Percentiles rank a stretch among this genome's conserved stretches.
These are phyloP conservation scores for Zygosaccharomyces pseudorouxii DNA, from an alignment of 805 yeast genomes.

Conservation along the genomic window DNA sequence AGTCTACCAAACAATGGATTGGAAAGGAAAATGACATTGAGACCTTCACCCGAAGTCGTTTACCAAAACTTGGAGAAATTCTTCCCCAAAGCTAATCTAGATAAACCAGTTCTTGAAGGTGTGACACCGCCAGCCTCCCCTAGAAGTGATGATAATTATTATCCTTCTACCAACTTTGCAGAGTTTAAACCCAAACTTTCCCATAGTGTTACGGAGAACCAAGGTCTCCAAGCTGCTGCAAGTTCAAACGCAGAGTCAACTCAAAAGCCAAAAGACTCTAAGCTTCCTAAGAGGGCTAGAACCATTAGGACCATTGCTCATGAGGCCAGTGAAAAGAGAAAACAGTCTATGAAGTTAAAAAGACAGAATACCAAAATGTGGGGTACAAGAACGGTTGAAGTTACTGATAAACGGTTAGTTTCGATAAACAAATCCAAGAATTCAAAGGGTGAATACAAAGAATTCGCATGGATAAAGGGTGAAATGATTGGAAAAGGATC, in stretches of 20 bases:
- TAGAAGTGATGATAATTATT: conserved; percentile 23
- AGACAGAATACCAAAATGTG: conserved; percentile 91
- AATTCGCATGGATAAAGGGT: conserved; percentile 97
- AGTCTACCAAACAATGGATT: conserved; percentile 1
- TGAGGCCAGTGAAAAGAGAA: conserved; percentile 72
- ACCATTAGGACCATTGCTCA: conserved; percentile 90
- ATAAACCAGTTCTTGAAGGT: conserved; percentile 81
- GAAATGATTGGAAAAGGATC: conserved; percentile 95
- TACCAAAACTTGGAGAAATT: conserved; percentile 87
- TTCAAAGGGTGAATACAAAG: conserved; percentile 64
- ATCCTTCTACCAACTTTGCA: conserved; percentile 5
- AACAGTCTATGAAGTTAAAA: conserved; percentile 41
- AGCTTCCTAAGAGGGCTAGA: conserved; percentile 63
- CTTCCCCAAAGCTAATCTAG: conserved; percentile 89
- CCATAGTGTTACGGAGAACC: not conserved
- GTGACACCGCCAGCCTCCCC: conserved; percentile 57
- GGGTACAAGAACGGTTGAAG: conserved; percentile 93
- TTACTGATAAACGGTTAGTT: conserved; percentile 67
- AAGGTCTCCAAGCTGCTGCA: not conserved
- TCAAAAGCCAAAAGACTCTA: not conserved
- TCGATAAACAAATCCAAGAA: conserved; percentile 62
- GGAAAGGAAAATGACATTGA: conserved; percentile 54
- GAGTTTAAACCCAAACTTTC: not conserved
- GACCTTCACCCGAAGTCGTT: conserved; percentile 94
- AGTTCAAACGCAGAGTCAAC: not conserved